Conservation (phyloP, 2,329 filamentous ascomycete genomes). For the Penicillium sp. region DNA sequence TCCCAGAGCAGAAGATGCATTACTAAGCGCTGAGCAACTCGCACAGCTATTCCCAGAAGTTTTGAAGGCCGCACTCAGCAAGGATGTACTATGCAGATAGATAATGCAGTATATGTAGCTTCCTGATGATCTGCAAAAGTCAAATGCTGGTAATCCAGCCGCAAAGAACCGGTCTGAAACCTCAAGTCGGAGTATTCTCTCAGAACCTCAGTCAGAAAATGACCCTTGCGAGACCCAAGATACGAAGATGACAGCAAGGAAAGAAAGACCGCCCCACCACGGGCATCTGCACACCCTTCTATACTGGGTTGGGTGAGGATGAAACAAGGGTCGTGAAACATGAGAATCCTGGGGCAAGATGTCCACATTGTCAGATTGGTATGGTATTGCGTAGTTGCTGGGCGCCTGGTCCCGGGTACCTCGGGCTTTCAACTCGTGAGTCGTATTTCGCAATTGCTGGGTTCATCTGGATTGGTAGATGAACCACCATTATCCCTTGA, state of each 20-base stretch:
- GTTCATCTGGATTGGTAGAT: neutral
- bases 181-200: conserved; percentile 26
- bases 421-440: neutral
- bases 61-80: conserved; percentile 49
- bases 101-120: conserved; percentile 47
- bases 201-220: conserved; percentile 33
- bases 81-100: conserved; percentile 50
- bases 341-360: neutral
- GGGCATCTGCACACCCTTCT: neutral
- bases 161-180: neutral
- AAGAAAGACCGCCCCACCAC: conserved; percentile 32
- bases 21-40: conserved; percentile 49
- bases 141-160: conserved; percentile 5
- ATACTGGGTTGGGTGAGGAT: neutral
- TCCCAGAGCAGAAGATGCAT: conserved; percentile 40
- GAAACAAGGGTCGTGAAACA: neutral
- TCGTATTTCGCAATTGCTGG: neutral
- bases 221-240: conserved; percentile 40
- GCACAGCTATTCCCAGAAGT: conserved; percentile 42
- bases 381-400: neutral
- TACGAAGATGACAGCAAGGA: conserved; percentile 47
- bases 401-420: neutral
- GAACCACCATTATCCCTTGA: neutral
- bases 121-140: neutral
- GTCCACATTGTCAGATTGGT: neutral